Percentiles rank a stretch among this genome's conserved stretches.
Evolutionary conservation across 2,329 filamentous ascomycete species (phyloP).

Genomic region (Aspergillus alliaceus): DNA sequence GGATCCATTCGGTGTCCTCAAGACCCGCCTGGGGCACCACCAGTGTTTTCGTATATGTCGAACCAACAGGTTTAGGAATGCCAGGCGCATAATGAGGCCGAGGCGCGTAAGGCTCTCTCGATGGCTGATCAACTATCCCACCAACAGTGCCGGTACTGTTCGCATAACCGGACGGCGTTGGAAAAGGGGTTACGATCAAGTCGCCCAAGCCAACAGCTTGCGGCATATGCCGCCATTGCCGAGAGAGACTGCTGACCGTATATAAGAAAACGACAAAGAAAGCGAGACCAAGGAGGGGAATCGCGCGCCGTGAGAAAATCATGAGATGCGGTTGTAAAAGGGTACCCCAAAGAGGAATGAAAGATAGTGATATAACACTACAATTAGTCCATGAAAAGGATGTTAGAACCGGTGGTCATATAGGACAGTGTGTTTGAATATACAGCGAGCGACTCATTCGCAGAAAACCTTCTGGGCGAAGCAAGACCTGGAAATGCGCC

Average conservation of each 20-base stretch:
- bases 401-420: not conserved
- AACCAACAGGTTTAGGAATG: constrained; percentile 44
- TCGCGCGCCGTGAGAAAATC: constrained; percentile 32
- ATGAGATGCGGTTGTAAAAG: constrained; percentile 22
- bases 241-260: constrained; percentile 29
- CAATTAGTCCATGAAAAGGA: not conserved
- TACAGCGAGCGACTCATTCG: not conserved
- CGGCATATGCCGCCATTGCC: constrained; percentile 35
- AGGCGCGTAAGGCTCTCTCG: constrained; percentile 27
- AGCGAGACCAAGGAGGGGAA: constrained; percentile 34
- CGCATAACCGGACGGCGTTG: constrained; percentile 9
- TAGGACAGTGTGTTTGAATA: not conserved
- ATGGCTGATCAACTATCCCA: constrained; percentile 4
- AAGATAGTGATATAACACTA: not conserved
- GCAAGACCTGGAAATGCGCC: not conserved
- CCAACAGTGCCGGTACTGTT: constrained; percentile 18
- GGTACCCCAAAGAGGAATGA: constrained; percentile 7
- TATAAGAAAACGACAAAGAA: constrained; percentile 31
- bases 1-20: constrained; percentile 58
- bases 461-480: not conserved
- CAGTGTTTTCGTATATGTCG: constrained; percentile 55
- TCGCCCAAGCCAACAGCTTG: constrained; percentile 42
- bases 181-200: constrained; percentile 16
- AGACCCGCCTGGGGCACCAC: constrained; percentile 55
- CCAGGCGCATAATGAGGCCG: constrained; percentile 35